Evolutionary conservation across 805 yeast genomes (phyloP).

Genomic region (Crinitomyces ghanaensis): DNA sequence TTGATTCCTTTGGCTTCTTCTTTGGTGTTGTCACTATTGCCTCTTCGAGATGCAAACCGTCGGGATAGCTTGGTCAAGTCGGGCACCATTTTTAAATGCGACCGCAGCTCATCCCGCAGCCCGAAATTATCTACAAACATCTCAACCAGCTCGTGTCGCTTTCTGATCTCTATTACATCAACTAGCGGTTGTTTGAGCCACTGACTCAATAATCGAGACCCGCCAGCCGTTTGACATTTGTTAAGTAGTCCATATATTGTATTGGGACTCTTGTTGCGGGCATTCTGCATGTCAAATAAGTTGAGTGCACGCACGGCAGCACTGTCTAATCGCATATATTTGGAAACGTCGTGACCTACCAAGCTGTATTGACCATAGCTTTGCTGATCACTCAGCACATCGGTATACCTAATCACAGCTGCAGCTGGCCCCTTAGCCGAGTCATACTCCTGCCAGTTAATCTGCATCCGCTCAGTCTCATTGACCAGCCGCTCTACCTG

Average conservation of each 20-base stretch:
- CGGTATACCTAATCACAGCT: constrained; percentile 60
- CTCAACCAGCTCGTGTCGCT: constrained; percentile 69
- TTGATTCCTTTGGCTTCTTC: too few species aligned
- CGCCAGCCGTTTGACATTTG: constrained; percentile 83
- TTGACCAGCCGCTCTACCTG: constrained; percentile 65
- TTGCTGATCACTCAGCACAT: constrained; percentile 45
- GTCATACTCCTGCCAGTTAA: too few species aligned
- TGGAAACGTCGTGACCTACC: constrained; percentile 57
- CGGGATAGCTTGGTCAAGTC: constrained; percentile 69
- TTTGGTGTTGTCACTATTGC: too few species aligned
- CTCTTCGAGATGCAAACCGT: constrained; percentile 43
- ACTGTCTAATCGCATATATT: constrained; percentile 82
- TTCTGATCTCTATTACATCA: constrained; percentile 42
- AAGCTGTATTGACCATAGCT: constrained; percentile 42
- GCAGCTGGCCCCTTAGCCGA: constrained; percentile 27
- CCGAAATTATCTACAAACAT: constrained; percentile 58
- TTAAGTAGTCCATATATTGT: constrained; percentile 77
- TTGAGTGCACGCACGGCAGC: constrained; percentile 84
- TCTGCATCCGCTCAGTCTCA: constrained; percentile 26
- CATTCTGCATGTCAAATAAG: constrained; percentile 64
- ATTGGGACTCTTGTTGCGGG: constrained; percentile 42
- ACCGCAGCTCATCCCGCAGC: constrained; percentile 54
- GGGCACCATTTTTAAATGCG: constrained; percentile 62
- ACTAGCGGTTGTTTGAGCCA: constrained; percentile 96
- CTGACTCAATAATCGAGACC: constrained; percentile 74